Evolutionary conservation across 192 early-diverging fungal genomes (phyloP).

Genomic region (Kappamyces sp.): DNA sequence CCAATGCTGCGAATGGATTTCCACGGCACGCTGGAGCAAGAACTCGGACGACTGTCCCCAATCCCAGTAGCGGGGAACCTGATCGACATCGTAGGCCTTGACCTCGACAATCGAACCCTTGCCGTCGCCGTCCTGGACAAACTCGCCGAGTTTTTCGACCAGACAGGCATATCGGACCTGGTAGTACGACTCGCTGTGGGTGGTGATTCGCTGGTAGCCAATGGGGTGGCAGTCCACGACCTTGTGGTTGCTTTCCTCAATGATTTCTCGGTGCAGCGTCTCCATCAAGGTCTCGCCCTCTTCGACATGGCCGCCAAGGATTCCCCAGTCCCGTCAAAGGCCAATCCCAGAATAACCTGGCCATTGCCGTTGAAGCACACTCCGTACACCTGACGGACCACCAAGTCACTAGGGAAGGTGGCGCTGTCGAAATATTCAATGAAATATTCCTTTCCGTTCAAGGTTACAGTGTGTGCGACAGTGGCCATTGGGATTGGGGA

Average conservation of each 20-base stretch:
- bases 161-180: not conserved
- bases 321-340: not conserved
- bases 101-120: not conserved
- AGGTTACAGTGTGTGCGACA: not conserved
- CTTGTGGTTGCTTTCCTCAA: not conserved
- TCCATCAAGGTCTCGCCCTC: not conserved
- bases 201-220: not conserved
- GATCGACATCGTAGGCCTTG: not conserved
- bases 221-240: not conserved
- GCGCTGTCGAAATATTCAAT: not conserved
- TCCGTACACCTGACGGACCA: not conserved
- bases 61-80: not conserved
- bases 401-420: not conserved
- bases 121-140: not conserved
- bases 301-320: not conserved
- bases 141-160: not conserved
- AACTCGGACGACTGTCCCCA: not conserved
- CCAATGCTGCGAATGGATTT: not conserved
- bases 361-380: not conserved
- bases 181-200: not conserved
- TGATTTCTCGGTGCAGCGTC: not conserved
- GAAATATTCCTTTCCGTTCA: not conserved
- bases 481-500: not conserved
- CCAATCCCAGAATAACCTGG: not conserved
- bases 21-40: not conserved